phyloP scores from a whole-genome alignment of 2,329 filamentous ascomycete species.

The Epichloe sibirici region DNA sequence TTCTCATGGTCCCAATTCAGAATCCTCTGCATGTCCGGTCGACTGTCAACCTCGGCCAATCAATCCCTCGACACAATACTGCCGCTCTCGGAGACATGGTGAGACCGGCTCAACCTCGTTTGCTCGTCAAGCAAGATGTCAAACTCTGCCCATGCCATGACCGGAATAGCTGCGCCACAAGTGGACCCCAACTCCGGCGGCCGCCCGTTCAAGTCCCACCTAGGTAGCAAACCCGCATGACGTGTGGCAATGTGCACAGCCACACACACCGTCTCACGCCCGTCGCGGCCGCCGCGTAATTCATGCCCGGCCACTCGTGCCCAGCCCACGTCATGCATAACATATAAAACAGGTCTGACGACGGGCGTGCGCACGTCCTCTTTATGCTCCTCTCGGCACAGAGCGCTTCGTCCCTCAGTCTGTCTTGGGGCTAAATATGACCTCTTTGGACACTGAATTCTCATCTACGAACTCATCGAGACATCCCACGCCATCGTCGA shows the following conservation, averaged over 20 bases:
- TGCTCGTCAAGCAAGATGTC: too few species aligned
- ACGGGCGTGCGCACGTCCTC: background rate
- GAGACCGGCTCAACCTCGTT: too few species aligned
- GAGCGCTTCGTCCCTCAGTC: background rate
- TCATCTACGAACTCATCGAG: background rate
- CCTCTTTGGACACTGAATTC: conserved; percentile 6
- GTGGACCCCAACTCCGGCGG: too few species aligned
- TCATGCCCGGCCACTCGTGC: background rate
- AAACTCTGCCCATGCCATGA: too few species aligned
- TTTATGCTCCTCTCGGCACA: too few species aligned
- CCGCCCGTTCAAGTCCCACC: too few species aligned
- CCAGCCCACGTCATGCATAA: background rate
- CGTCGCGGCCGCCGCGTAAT: background rate
- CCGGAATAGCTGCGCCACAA: too few species aligned
- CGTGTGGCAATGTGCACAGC: background rate
- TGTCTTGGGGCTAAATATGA: conserved; percentile 1
- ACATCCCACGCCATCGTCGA: background rate
- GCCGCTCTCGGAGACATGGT: too few species aligned
- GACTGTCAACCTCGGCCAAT: too few species aligned
- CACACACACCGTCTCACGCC: background rate
- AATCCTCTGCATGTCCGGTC: too few species aligned
- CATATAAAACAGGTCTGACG: background rate
- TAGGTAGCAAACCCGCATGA: background rate
- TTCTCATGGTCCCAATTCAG: too few species aligned
- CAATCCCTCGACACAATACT: too few species aligned